Percentiles rank a stretch among this genome's conserved stretches.
Conservation (phyloP, 768 basidiomycete genomes). For the Hydnomerulius pinastri region DNA sequence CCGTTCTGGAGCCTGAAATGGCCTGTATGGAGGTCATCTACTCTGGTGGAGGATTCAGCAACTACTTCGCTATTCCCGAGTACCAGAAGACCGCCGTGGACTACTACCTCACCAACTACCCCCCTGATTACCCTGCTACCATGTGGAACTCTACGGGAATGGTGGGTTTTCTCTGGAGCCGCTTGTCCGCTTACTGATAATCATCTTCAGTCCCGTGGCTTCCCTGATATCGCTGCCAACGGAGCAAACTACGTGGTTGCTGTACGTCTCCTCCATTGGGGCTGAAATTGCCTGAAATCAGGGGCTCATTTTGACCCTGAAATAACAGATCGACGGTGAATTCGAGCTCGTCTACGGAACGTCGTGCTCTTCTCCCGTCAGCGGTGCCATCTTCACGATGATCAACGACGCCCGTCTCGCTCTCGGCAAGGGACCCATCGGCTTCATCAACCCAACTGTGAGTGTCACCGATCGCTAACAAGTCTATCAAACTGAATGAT, state of each 20-base stretch:
- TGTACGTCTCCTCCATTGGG: constrained; percentile 10
- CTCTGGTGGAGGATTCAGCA: constrained; percentile 41
- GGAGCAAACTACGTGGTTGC: constrained; percentile 33
- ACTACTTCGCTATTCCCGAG: constrained; percentile 41
- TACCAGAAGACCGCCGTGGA: constrained; percentile 41
- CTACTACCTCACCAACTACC: constrained; percentile 32
- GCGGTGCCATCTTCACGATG: constrained; percentile 37
- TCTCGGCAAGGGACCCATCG: constrained; percentile 33
- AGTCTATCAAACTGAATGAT: constrained; percentile 16
- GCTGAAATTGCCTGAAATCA: neutral
- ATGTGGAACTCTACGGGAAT: constrained; percentile 33
- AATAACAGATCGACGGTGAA: constrained; percentile 24
- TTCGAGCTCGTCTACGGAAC: constrained; percentile 34
- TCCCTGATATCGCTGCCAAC: constrained; percentile 40
- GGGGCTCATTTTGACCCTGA: neutral
- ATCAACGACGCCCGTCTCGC: constrained; percentile 41
- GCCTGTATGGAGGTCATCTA: constrained; percentile 31
- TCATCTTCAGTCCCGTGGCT: constrained; percentile 35
- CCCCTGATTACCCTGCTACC: constrained; percentile 22
- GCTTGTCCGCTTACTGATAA: constrained; percentile 9
- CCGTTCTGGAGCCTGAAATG: constrained; percentile 20
- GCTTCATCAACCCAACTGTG: constrained; percentile 48
- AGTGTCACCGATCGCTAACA: neutral
- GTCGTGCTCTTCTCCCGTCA: constrained; percentile 32
- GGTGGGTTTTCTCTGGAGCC: constrained; percentile 6